Evolutionary conservation across 2,329 filamentous ascomycete species (phyloP).

Genomic region (Fonsecaea nubica): DNA sequence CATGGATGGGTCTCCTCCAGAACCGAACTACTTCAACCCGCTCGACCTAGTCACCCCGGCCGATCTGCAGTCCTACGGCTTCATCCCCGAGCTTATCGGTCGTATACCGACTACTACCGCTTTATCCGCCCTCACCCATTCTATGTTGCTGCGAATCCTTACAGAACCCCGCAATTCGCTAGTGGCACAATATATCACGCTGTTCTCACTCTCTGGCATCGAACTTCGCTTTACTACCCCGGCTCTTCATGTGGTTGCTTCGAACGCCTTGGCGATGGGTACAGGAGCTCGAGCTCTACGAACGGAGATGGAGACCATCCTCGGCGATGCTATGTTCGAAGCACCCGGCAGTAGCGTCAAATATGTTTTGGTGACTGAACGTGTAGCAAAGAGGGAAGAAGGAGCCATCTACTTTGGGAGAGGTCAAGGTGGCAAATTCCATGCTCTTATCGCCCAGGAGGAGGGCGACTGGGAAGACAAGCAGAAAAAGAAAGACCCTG

Average conservation of each 20-base stretch:
- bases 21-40: slow-evolving; percentile 60
- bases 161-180: slow-evolving; percentile 91
- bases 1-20: slow-evolving; percentile 35
- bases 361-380: slow-evolving; percentile 76
- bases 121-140: slow-evolving; percentile 73
- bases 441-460: slow-evolving; percentile 58
- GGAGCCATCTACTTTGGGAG: slow-evolving; percentile 59
- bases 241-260: slow-evolving; percentile 81
- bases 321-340: slow-evolving; percentile 82
- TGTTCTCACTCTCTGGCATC: slow-evolving; percentile 80
- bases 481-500: slow-evolving; percentile 42
- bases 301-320: slow-evolving; percentile 79
- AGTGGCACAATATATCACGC: slow-evolving; percentile 83
- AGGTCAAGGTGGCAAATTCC: slow-evolving; percentile 59
- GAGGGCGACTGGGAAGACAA: slow-evolving; percentile 59
- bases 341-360: slow-evolving; percentile 70
- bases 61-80: slow-evolving; percentile 83
- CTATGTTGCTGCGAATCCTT: slow-evolving; percentile 79
- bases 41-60: slow-evolving; percentile 76
- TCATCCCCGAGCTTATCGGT: slow-evolving; percentile 96
- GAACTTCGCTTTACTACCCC: slow-evolving; percentile 82
- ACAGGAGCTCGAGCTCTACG: slow-evolving; percentile 82
- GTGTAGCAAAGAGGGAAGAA: slow-evolving; percentile 68
- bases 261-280: slow-evolving; percentile 69
- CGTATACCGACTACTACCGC: slow-evolving; percentile 89